A percentile compares a stretch with the other conserved stretches of the same genome.
These are phyloP conservation scores for Phaffia australis DNA, from an alignment of 768 basidiomycete genomes.

Conservation along the genomic window DNA sequence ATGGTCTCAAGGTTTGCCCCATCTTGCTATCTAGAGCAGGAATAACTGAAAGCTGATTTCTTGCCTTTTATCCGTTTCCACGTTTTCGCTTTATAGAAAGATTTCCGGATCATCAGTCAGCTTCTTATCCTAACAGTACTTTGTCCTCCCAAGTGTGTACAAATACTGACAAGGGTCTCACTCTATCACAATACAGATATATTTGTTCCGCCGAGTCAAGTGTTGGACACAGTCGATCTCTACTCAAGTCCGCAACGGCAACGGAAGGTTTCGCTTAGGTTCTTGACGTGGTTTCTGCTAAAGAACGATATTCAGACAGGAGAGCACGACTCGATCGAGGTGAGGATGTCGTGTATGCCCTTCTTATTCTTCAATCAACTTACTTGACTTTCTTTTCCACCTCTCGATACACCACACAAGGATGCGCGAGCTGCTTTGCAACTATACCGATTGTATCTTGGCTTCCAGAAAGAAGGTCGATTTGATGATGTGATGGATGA, in stretches of 20 bases:
- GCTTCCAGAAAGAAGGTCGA: conserved; percentile 57
- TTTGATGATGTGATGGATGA: conserved; percentile 80
- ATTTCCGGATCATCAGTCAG: conserved; percentile 96
- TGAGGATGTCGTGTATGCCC: conserved; percentile 40
- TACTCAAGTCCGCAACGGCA: conserved; percentile 74
- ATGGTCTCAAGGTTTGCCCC: conserved; percentile 50
- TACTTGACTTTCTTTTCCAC: conserved; percentile 47
- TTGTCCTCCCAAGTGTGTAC: background rate
- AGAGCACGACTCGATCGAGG: conserved; percentile 98
- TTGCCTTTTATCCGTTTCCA: background rate
- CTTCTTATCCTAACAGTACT: conserved; percentile 12
- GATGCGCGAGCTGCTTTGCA: conserved; percentile 24
- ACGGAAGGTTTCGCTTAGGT: conserved; percentile 78
- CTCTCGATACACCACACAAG: background rate
- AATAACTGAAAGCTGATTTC: background rate
- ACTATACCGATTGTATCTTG: conserved; percentile 18
- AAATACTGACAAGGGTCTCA: background rate
- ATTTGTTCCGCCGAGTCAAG: conserved; percentile 86
- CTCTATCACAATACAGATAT: conserved; percentile 52
- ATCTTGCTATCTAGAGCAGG: background rate
- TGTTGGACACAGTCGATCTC: conserved; percentile 95
- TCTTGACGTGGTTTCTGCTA: conserved; percentile 88
- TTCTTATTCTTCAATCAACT: conserved; percentile 45
- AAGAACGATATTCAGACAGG: conserved; percentile 74
- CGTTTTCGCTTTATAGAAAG: conserved; percentile 48